A percentile compares a stretch with the other conserved stretches of the same genome.
Evolutionary conservation across 1,284 basidiomycete genomes (phyloP).

Genomic region (Waitea zeae): DNA sequence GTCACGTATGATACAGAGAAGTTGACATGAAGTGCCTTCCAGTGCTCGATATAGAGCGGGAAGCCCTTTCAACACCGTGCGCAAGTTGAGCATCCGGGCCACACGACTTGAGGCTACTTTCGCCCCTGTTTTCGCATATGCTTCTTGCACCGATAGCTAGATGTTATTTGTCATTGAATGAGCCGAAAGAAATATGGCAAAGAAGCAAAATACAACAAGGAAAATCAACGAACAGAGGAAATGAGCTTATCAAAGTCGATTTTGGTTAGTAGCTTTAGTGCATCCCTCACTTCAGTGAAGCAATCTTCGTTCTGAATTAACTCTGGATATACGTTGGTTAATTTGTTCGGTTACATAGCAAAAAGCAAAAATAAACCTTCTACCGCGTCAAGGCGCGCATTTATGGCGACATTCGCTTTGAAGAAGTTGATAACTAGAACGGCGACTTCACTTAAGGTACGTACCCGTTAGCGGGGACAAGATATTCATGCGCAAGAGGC

Average conservation of each 20-base stretch:
- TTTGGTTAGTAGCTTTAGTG: constrained; percentile 55
- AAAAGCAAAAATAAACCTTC: constrained; percentile 31
- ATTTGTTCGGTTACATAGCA: constrained; percentile 10
- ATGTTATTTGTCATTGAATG: neutral
- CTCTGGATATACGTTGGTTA: constrained; percentile 29
- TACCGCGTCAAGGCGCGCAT: constrained; percentile 71
- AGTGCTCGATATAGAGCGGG: constrained; percentile 46
- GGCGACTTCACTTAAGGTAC: constrained; percentile 5
- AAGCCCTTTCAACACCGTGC: constrained; percentile 49
- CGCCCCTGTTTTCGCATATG: constrained; percentile 25
- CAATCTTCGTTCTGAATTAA: constrained; percentile 59
- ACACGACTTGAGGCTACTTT: constrained; percentile 56
- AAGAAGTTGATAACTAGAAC: neutral
- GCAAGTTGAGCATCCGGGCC: constrained; percentile 58
- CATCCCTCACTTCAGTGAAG: constrained; percentile 51
- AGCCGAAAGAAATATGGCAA: too few species aligned
- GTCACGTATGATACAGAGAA: constrained; percentile 45
- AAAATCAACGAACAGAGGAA: constrained; percentile 32
- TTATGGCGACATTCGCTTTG: constrained; percentile 46
- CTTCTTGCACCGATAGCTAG: constrained; percentile 49
- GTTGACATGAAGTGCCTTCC: constrained; percentile 32
- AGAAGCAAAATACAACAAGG: too few species aligned
- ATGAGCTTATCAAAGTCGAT: constrained; percentile 84
- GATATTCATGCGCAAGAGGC: constrained; percentile 67
- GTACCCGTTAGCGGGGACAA: constrained; percentile 69